Base-by-base conservation (phyloP, 2,329 filamentous ascomycete species). In the Cryphonectria nitschkei region DNA sequence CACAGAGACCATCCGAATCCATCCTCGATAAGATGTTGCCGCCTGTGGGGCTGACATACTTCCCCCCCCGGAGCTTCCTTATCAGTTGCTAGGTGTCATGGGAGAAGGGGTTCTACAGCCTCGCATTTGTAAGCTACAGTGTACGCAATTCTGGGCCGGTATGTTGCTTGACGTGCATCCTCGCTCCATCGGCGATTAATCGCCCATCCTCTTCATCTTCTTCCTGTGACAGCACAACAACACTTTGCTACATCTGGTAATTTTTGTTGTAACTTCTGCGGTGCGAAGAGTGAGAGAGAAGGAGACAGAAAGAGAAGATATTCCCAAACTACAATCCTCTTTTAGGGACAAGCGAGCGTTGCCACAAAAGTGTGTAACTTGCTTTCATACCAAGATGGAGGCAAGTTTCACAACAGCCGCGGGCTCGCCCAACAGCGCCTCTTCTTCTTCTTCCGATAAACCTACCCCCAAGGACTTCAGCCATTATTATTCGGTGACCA, bases 401-500 rank as follows among this genome's bases (percentile, higher is more conserved):
- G 70, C 72, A n/a, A 70, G 52, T 19, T 67, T 46, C 32, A 32
- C 67, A 37, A 11, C 65, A 22, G 41, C 70, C 65, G 70, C 68
- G 50, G 68, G 68, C 37, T 22, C 72, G 68, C 74, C 73, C 74
- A 76, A 73, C 1, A 63, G 58, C 65, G 61, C 70, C 34, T 61
- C 65, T 22, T 67, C 67, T 65, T 65, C 70, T 29, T 61, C 39
- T 22, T 67, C 67, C 73, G 77, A 76, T 64, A 80, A 78, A 77
- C 81, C 80, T 39, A 74, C 76, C 70, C 93, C 95, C 7, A 83
- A 89, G 75, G 92, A 97, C 79, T 84, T 97, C 72, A 92, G 90
- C 75, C 93, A 97, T 79, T 91, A 95, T 78, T 91, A 90, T 75
- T 95, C 93, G 0, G 84, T 88, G 70, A 85, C 89, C 61, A 92